Conservation (phyloP, 768 basidiomycete species). For the Leccinellum albellum region DNA sequence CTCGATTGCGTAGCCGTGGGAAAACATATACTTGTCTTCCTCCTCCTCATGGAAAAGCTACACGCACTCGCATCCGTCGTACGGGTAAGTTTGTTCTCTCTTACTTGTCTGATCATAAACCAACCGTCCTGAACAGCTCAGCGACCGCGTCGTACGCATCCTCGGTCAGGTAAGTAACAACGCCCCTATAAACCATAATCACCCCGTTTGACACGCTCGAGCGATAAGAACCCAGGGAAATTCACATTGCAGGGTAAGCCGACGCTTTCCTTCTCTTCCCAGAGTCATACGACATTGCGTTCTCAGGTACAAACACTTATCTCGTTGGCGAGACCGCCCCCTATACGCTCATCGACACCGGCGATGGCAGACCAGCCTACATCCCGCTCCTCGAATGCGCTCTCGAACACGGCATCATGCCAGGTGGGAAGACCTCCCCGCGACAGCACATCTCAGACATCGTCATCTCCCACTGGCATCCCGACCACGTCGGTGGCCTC, state of each 20-base stretch:
- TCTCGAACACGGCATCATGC: slow-evolving; percentile 41
- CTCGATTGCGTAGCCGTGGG: slow-evolving; percentile 16
- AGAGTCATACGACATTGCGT: no score
- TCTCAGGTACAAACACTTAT: slow-evolving; percentile 87
- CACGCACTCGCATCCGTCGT: slow-evolving; percentile 51
- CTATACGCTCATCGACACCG: slow-evolving; percentile 80
- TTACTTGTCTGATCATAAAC: background rate
- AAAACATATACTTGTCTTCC: background rate
- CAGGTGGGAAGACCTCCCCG: background rate
- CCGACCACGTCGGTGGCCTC: slow-evolving; percentile 81
- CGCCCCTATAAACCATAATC: background rate
- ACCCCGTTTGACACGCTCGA: background rate
- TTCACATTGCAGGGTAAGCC: slow-evolving; percentile 78
- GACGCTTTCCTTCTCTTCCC: no score
- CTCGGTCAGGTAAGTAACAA: slow-evolving; percentile 62
- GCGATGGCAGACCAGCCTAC: slow-evolving; percentile 69
- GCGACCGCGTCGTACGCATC: slow-evolving; percentile 61
- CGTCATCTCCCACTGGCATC: slow-evolving; percentile 87
- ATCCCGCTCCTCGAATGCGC: slow-evolving; percentile 61
- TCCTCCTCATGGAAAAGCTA: slow-evolving; percentile 43
- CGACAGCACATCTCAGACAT: slow-evolving; percentile 72
- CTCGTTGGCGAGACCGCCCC: slow-evolving; percentile 68
- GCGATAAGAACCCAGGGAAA: slow-evolving; percentile 73
- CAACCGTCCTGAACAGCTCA: slow-evolving; percentile 45
- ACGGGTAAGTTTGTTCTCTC: slow-evolving; percentile 37